A percentile compares a stretch with the other conserved stretches of the same genome.
These are phyloP conservation scores for Dunaliella sp. DNA, from an alignment of 139 green algal genomes.

Conservation along the genomic window DNA sequence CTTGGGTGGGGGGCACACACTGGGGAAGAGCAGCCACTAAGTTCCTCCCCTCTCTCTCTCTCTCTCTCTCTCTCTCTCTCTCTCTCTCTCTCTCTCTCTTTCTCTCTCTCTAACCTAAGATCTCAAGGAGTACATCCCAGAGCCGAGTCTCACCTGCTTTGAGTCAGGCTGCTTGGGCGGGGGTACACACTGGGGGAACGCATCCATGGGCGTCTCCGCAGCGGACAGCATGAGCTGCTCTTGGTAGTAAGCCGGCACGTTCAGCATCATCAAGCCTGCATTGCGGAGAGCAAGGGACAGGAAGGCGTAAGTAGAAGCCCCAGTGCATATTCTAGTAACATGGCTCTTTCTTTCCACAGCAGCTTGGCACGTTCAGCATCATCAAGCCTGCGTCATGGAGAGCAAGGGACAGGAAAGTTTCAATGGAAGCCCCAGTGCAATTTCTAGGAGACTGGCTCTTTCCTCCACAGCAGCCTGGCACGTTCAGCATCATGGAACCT, in stretches of 20 bases:
- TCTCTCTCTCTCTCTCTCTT: too few species aligned
- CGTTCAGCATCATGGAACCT: neutral
- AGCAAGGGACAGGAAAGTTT: neutral
- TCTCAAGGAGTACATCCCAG: too few species aligned
- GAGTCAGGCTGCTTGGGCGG: neutral
- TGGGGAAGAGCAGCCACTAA: too few species aligned
- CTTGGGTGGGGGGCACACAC: too few species aligned
- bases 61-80: too few species aligned
- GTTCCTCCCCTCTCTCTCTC: too few species aligned
- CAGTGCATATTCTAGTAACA: too few species aligned
- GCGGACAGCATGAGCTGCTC: neutral
- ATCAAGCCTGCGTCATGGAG: neutral
- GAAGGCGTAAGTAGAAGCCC: neutral
- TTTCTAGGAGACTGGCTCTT: too few species aligned
- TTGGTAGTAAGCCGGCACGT: neutral
- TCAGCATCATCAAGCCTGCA: slow-evolving; percentile 11
- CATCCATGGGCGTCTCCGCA: neutral
- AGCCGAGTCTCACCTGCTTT: neutral
- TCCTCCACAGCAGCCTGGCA: neutral
- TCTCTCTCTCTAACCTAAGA: too few species aligned
- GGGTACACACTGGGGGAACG: neutral
- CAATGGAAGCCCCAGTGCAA: neutral
- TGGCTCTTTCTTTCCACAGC: too few species aligned
- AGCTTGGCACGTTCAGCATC: neutral
- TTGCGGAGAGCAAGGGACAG: neutral